Evolutionary conservation across 257 asterid genomes (phyloP).

Genomic region (Capsicum pubescens): DNA sequence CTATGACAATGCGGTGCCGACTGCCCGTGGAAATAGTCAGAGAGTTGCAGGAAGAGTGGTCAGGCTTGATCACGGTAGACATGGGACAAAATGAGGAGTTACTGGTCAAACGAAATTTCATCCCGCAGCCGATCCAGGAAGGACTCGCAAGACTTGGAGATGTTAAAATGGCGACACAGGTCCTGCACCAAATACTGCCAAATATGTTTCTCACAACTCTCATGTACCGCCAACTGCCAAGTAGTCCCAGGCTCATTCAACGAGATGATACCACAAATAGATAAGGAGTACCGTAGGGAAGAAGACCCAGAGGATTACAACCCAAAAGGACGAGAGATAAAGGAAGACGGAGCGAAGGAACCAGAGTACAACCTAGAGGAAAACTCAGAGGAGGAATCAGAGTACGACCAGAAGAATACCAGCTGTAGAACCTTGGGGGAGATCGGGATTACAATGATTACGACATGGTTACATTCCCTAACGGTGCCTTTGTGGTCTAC

Average conservation of each 20-base stretch:
- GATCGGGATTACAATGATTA: no score
- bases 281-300: not conserved
- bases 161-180: not conserved
- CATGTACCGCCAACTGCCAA: not conserved
- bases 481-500: no score
- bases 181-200: not conserved
- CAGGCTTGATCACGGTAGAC: not conserved
- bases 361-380: no score
- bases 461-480: no score
- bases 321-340: not conserved
- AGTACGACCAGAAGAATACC: no score
- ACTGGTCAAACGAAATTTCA: not conserved
- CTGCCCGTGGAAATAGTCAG: not conserved
- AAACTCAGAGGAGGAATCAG: no score
- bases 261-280: not conserved
- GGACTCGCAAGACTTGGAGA: not conserved
- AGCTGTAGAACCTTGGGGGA: no score
- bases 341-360: not conserved
- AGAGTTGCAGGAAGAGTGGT: not conserved
- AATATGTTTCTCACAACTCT: not conserved
- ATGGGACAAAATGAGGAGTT: not conserved
- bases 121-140: not conserved
- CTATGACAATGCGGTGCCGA: not conserved
- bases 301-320: not conserved
- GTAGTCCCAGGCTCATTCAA: not conserved